phyloP scores from a whole-genome alignment of 2,329 filamentous ascomycete species.

The Arachnomyces sp. region DNA sequence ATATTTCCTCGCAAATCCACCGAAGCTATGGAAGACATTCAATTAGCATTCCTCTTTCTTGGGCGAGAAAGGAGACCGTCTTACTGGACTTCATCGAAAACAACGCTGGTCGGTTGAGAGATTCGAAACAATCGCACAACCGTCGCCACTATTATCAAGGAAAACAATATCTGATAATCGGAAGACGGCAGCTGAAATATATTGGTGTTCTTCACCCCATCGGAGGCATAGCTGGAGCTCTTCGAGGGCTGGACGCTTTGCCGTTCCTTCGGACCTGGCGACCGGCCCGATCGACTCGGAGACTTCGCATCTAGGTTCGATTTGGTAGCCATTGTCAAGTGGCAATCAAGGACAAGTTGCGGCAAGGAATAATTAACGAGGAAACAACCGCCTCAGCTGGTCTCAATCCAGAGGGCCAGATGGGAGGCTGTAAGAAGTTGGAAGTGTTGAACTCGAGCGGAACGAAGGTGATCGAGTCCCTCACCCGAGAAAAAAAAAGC shows the following conservation, averaged over 20 bases:
- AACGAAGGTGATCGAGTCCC: too few species aligned
- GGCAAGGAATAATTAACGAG: slow-evolving; percentile 5
- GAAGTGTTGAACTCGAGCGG: slow-evolving; percentile 5
- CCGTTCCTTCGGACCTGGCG: slow-evolving; percentile 29
- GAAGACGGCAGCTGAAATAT: slow-evolving; percentile 76
- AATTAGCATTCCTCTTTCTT: slow-evolving; percentile 6
- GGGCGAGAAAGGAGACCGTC: slow-evolving; percentile 25
- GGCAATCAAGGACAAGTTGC: slow-evolving; percentile 11
- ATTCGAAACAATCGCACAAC: slow-evolving; percentile 87
- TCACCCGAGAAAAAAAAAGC: slow-evolving; percentile 5
- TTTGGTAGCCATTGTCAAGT: slow-evolving; percentile 10
- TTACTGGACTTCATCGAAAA: slow-evolving; percentile 99
- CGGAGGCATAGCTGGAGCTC: slow-evolving; percentile 38
- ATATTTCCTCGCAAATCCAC: slow-evolving; percentile 96
- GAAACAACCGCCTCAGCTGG: too few species aligned
- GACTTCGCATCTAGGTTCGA: slow-evolving; percentile 27
- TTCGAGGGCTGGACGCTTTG: slow-evolving; percentile 23
- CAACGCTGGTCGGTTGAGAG: slow-evolving; percentile 90
- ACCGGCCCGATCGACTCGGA: slow-evolving; percentile 26
- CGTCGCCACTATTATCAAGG: slow-evolving; percentile 66
- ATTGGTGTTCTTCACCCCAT: slow-evolving; percentile 72
- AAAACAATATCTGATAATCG: slow-evolving; percentile 71
- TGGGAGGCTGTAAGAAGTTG: slow-evolving; percentile 7
- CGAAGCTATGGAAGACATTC: slow-evolving; percentile 58
- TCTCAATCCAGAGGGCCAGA: not conserved